phyloP scores from a whole-genome alignment of 192 early-diverging fungal genomes.

The Borealophlyctis nickersoniae region DNA sequence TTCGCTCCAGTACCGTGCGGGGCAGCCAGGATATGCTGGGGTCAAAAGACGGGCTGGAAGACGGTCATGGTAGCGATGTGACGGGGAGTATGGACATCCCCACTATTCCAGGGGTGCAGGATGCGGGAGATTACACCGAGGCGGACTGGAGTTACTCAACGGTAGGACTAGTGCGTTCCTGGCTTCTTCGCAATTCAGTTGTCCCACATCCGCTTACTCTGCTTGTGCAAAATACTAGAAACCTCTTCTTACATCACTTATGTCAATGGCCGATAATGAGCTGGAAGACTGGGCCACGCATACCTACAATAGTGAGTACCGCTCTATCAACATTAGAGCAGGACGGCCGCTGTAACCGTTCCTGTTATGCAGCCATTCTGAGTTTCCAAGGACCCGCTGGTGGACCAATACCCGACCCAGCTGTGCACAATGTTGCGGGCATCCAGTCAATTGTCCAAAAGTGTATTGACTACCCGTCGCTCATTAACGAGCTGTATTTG shows the following conservation, averaged over 20 bases:
- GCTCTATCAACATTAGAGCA: background rate
- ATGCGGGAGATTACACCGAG: constrained; percentile 15
- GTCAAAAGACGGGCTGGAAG: no score
- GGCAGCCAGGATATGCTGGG: no score
- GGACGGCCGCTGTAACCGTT: background rate
- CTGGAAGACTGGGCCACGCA: constrained; percentile 35
- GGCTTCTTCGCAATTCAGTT: background rate
- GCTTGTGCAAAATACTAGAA: constrained; percentile 11
- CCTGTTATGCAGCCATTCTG: background rate
- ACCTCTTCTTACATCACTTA: constrained; percentile 30
- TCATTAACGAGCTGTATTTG: constrained; percentile 45
- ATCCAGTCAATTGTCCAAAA: constrained; percentile 33
- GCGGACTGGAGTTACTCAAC: constrained; percentile 28
- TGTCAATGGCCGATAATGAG: constrained; percentile 20
- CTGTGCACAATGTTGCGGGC: background rate
- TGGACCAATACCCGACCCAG: constrained; percentile 13
- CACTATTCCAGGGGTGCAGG: no score
- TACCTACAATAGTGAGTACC: constrained; percentile 20
- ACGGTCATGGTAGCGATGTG: no score
- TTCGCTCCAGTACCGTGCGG: no score
- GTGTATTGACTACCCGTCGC: constrained; percentile 27
- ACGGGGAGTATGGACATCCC: no score
- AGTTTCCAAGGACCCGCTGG: constrained; percentile 4
- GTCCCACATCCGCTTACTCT: constrained; percentile 6
- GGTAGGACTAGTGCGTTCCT: background rate